phyloP scores from a whole-genome alignment of 2,329 filamentous ascomycete species.

The Raffaelea albimanens region DNA sequence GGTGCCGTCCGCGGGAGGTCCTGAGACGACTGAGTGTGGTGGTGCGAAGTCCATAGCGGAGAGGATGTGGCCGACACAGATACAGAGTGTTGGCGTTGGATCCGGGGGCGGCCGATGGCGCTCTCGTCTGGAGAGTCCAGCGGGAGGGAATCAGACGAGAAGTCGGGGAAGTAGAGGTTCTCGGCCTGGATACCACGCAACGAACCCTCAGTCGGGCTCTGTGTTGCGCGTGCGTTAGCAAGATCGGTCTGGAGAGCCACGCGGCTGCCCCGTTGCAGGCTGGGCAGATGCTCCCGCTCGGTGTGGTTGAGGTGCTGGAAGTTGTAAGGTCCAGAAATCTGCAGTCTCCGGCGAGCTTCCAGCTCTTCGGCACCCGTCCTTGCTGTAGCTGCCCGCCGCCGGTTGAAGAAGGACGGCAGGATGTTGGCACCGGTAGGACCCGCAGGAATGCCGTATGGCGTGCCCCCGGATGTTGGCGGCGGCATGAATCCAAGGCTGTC shows the following conservation, averaged over 20 bases:
- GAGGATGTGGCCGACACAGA: slow-evolving; percentile 9
- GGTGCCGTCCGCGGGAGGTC: slow-evolving; percentile 38
- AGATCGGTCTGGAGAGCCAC: slow-evolving; percentile 34
- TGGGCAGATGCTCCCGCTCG: slow-evolving; percentile 36
- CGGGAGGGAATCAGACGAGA: slow-evolving; percentile 33
- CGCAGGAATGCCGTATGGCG: slow-evolving; percentile 10
- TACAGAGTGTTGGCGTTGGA: slow-evolving; percentile 20
- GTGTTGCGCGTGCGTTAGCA: slow-evolving; percentile 28
- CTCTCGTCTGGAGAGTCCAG: slow-evolving; percentile 3
- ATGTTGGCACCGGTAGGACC: slow-evolving; percentile 26
- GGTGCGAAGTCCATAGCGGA: slow-evolving; percentile 28
- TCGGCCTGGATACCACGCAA: slow-evolving; percentile 28
- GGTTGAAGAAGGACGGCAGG: slow-evolving; percentile 40
- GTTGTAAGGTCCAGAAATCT: slow-evolving; percentile 56
- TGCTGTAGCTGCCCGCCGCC: slow-evolving; percentile 32
- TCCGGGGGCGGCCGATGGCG: slow-evolving; percentile 15
- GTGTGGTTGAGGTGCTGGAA: slow-evolving; percentile 57
- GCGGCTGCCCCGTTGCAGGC: slow-evolving; percentile 28
- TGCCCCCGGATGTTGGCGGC: slow-evolving; percentile 13
- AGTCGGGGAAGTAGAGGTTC: slow-evolving; percentile 36
- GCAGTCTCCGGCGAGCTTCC: slow-evolving; percentile 29
- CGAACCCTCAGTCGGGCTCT: slow-evolving; percentile 23
- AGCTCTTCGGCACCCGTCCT: slow-evolving; percentile 14
- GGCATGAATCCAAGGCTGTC: slow-evolving; percentile 2
- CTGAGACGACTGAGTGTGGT: slow-evolving; percentile 37